Evolutionary conservation across 2,329 filamentous ascomycete genomes (phyloP), one percentile per base, ranked within the genome.

Genomic region (Aspergillus pseudotamarii): DNA sequence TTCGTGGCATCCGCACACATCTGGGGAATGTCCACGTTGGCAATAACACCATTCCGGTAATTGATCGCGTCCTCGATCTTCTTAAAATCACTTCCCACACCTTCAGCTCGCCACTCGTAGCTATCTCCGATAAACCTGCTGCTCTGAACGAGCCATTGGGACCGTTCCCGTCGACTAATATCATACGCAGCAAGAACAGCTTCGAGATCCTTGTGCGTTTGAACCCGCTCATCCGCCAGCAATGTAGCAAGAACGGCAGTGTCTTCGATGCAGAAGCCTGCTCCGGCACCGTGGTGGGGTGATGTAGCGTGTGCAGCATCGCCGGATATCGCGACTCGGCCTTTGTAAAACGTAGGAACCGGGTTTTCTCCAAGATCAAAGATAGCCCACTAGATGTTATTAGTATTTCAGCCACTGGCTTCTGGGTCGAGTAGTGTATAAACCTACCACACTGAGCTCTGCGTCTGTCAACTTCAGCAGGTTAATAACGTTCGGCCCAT

Each of bases 291-390:
- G 58, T 81, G 79, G 62, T 81, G 79, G 4, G 80, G 80, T 0
- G 73, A 74, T 1, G 78, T 79, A 0, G 79, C 79, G 63, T 81
- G 79, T 6, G 78, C 78, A 2, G 79, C 77, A 60, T 81, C 79
- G 21, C 79, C 79, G 36, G 75, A 66, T 43, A 81, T 72, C 16
- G 69, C 71, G 8, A 80, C 61, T 9, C 71, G 70, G 57, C 70
- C 72, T 63, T 78, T 73, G 67, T 73, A 64, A 66, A 77, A 79
- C 10, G 69, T 70, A 1, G 78, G 71, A n/a, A 78, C 71, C 0
- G 79, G 78, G 63, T 80, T 59, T 36, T 78, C 71, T 23, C 71
- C 73, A 1, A 77, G 65, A 66, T 80, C 77, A 67, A 79, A 79
- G 51, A 81, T 79, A 1, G 77, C 79, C 79, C 79, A 80, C 71